Percentiles rank a stretch among this genome's conserved stretches.
These are phyloP conservation scores for Lactarius psammicola DNA, from an alignment of 768 basidiomycete genomes.

Conservation along the genomic window DNA sequence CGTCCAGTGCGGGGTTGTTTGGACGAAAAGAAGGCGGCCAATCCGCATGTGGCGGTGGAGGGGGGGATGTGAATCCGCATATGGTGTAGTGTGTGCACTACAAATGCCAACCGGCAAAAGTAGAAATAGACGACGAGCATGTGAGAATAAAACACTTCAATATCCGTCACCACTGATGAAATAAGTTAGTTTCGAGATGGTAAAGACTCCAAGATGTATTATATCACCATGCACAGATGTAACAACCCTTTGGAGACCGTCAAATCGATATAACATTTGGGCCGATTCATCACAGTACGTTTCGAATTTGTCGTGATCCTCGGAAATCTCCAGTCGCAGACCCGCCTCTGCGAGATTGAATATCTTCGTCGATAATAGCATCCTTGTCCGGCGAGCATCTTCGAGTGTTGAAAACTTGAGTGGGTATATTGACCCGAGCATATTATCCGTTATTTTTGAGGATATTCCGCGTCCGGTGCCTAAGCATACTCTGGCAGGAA, in stretches of 20 bases:
- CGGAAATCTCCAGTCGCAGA: slow-evolving; percentile 19
- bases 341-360: slow-evolving; percentile 24
- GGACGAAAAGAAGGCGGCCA: slow-evolving; percentile 5
- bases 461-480: slow-evolving; percentile 27
- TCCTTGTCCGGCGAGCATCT: slow-evolving; percentile 22
- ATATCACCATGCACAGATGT: slow-evolving; percentile 19
- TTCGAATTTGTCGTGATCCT: slow-evolving; percentile 20
- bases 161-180: slow-evolving; percentile 42
- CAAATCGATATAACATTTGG: slow-evolving; percentile 25
- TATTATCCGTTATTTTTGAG: slow-evolving; percentile 4
- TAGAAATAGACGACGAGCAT: slow-evolving; percentile 44
- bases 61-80: slow-evolving; percentile 26
- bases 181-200: slow-evolving; percentile 28
- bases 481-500: slow-evolving; percentile 23
- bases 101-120: slow-evolving; percentile 40
- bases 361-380: slow-evolving; percentile 21
- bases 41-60: background rate
- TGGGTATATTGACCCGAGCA: slow-evolving; percentile 4
- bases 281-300: slow-evolving; percentile 21
- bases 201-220: background rate
- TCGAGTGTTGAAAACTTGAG: slow-evolving; percentile 21
- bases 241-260: slow-evolving; percentile 27
- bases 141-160: slow-evolving; percentile 44
- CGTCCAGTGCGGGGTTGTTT: slow-evolving; percentile 20
- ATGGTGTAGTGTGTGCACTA: slow-evolving; percentile 40